Evolutionary conservation across 108 stramenopile genomes (phyloP).

Genomic region (Nitzschia sp.): DNA sequence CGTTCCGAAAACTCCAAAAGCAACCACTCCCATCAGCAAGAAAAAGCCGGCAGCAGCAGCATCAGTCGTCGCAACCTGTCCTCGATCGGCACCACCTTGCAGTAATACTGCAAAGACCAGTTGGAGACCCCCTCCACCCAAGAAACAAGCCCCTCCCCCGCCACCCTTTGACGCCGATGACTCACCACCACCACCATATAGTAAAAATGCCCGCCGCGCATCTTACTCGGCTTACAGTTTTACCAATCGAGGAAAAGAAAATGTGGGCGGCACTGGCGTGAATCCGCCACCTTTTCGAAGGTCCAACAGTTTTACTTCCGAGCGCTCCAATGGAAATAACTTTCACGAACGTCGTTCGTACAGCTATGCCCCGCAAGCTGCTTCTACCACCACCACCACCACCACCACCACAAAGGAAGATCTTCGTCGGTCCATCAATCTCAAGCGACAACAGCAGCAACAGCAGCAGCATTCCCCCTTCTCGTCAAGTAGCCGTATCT

Average conservation of each 20-base stretch:
- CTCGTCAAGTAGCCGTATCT: neutral
- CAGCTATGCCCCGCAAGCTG: neutral
- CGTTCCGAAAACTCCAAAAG: neutral
- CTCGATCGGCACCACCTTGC: neutral
- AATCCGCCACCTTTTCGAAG: neutral
- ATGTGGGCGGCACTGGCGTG: neutral
- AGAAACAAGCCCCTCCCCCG: slow-evolving; percentile 3
- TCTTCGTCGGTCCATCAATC: neutral
- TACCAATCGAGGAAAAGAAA: neutral
- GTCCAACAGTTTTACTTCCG: neutral
- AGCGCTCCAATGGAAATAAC: neutral
- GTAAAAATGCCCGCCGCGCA: neutral
- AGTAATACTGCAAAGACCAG: slow-evolving; percentile 1
- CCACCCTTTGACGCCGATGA: slow-evolving; percentile 2
- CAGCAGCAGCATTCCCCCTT: too few species aligned
- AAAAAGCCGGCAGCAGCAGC: neutral
- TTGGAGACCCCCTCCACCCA: neutral
- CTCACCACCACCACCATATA: neutral
- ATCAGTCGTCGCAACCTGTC: neutral
- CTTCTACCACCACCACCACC: too few species aligned
- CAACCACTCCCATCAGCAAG: neutral
- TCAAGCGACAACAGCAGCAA: too few species aligned
- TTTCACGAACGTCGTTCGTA: neutral
- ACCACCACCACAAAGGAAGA: too few species aligned
- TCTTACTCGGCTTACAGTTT: neutral